These are phyloP conservation scores for Rhamnella rubrinervis DNA, from an alignment of 331 rosid species.

Conservation along the genomic window DNA sequence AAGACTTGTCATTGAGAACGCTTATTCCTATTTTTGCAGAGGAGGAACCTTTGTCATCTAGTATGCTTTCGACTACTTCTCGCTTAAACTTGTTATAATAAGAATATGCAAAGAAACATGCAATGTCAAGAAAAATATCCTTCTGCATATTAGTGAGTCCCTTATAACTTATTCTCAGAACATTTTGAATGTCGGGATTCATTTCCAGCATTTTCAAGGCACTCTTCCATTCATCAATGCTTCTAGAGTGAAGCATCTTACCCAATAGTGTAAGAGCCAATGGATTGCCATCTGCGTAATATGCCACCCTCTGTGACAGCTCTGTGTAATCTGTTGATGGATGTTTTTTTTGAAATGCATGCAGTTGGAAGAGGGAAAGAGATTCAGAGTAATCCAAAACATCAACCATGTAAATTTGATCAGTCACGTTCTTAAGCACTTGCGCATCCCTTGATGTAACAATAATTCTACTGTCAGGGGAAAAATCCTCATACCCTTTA, in stretches of 20 bases:
- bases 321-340: not conserved
- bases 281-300: slow-evolving; percentile 22
- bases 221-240: not conserved
- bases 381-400: not conserved
- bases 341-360: not conserved
- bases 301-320: not conserved
- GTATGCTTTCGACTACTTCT: not conserved
- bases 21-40: not conserved
- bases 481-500: not conserved
- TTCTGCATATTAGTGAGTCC: not conserved
- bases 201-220: not conserved
- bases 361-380: not conserved
- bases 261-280: slow-evolving; percentile 20
- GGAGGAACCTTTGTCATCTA: not conserved
- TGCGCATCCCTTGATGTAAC: too few species aligned
- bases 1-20: slow-evolving; percentile 7
- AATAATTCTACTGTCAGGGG: not conserved
- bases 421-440: not conserved
- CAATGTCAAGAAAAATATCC: slow-evolving; percentile 19
- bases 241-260: not conserved
- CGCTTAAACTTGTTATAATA: too few species aligned
- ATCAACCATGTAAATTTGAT: not conserved
- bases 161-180: slow-evolving; percentile 20
- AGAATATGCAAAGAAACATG: slow-evolving; percentile 10
- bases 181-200: not conserved